Conservation (phyloP, 768 basidiomycete genomes). For the Agrocybe chaxingu region DNA sequence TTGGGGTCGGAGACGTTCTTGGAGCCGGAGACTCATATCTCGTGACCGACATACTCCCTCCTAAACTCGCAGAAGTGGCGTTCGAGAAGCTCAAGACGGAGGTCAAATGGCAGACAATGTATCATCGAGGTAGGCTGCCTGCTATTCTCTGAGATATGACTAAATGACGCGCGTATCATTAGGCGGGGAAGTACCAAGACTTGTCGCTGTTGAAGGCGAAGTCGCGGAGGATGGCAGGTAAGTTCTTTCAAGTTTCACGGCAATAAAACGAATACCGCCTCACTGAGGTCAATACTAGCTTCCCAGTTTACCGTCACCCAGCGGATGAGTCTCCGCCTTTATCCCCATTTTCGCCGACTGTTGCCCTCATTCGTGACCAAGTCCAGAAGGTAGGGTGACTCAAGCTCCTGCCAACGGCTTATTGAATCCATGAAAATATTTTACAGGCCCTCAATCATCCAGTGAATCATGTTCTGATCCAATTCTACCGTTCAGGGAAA, state of each 20-base stretch:
- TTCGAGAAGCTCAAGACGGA: conserved; percentile 61
- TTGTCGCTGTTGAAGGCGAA: conserved; percentile 35
- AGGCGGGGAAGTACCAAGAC: conserved; percentile 61
- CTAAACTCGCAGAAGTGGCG: conserved; percentile 48
- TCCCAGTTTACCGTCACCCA: conserved; percentile 80
- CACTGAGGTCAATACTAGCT: conserved; percentile 32
- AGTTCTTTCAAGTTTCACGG: not conserved
- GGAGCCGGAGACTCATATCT: conserved; percentile 71
- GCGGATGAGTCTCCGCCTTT: conserved; percentile 75
- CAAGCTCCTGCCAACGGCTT: no score
- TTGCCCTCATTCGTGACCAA: conserved; percentile 57
- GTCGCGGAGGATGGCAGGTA: conserved; percentile 37
- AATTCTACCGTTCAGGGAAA: conserved; percentile 72
- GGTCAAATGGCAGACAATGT: conserved; percentile 72
- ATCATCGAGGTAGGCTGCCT: conserved; percentile 59
- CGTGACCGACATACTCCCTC: conserved; percentile 54
- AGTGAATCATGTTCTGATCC: conserved; percentile 82
- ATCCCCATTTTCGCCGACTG: conserved; percentile 63
- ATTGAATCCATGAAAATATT: not conserved
- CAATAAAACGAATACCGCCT: not conserved
- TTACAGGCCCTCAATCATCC: conserved; percentile 46
- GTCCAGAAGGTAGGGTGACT: conserved; percentile 43
- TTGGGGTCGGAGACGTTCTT: conserved; percentile 29
- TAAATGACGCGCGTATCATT: not conserved
- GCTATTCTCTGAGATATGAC: not conserved